A percentile compares a stretch with the other conserved stretches of the same genome.
Conservation (phyloP, 257 asterid genomes). For the Solanum dulcamara region DNA sequence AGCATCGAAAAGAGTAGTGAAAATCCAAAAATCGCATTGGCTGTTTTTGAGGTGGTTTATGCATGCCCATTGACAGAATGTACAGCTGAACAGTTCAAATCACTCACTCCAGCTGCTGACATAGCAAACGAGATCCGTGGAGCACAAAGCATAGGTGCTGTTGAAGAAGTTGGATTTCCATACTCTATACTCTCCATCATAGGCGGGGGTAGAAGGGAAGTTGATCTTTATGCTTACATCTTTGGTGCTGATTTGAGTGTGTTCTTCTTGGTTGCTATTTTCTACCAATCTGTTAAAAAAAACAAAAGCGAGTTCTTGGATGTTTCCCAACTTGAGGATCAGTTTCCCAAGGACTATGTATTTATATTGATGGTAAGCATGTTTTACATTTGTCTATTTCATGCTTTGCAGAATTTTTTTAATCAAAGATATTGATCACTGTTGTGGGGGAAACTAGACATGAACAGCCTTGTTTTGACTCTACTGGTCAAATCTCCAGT, state of each 20-base stretch:
- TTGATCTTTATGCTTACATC: conserved; percentile 88
- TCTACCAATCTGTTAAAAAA: conserved; percentile 83
- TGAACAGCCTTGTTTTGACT: background rate
- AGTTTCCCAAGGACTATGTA: conserved; percentile 89
- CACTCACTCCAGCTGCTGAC: conserved; percentile 98
- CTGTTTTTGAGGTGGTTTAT: conserved; percentile 91
- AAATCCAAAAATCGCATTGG: conserved; percentile 49
- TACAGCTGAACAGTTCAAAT: conserved; percentile 42
- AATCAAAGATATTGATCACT: background rate
- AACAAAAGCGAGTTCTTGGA: conserved; percentile 85
- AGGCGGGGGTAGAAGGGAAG: conserved; percentile 94
- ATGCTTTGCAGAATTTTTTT: background rate
- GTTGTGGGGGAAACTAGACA: background rate
- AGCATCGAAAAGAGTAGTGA: conserved; percentile 84
- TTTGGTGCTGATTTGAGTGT: conserved; percentile 93
- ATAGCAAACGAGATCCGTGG: conserved; percentile 71
- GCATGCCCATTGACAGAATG: conserved; percentile 61
- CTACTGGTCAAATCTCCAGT: background rate
- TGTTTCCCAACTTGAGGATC: conserved; percentile 98
- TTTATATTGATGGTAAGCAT: conserved; percentile 78
- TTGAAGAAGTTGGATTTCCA: conserved; percentile 70
- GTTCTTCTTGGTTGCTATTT: conserved; percentile 88
- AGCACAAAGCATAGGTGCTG: conserved; percentile 41
- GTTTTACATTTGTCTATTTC: background rate
- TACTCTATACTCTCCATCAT: conserved; percentile 62